Evolutionary conservation across 257 asterid species (phyloP).

Genomic region (Handroanthus guayacan): DNA sequence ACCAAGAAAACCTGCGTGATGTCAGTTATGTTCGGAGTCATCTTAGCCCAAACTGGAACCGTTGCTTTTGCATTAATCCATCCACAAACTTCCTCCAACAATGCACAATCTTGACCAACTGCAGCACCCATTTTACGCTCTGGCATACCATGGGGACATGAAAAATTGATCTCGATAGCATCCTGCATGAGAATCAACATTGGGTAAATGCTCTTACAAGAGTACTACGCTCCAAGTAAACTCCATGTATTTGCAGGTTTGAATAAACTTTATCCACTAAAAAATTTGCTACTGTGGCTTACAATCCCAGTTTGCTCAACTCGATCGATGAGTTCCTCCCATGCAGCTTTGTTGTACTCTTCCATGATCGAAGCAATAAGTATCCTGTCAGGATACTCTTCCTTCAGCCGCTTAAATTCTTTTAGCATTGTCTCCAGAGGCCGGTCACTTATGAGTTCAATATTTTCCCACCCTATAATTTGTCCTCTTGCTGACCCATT

Average conservation of each 20-base stretch:
- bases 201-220: constrained; percentile 12
- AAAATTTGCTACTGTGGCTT: constrained; percentile 42
- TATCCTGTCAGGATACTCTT: constrained; percentile 90
- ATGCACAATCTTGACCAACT: constrained; percentile 91
- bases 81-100: constrained; percentile 89
- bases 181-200: constrained; percentile 55
- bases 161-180: constrained; percentile 87
- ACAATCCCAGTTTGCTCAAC: constrained; percentile 92
- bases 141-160: constrained; percentile 99
- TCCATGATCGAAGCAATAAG: constrained; percentile 99
- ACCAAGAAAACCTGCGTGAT: constrained; percentile 65
- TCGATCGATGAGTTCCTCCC: constrained; percentile 93
- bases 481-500: constrained; percentile 90
- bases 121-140: constrained; percentile 99
- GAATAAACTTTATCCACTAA: constrained; percentile 11
- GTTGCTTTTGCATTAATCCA: constrained; percentile 94
- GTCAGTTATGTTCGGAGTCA: constrained; percentile 96
- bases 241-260: constrained; percentile 1
- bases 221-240: not conserved
- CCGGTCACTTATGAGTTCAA: constrained; percentile 93
- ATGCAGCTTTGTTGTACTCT: constrained; percentile 84
- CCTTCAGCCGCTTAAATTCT: constrained; percentile 82
- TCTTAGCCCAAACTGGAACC: constrained; percentile 98
- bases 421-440: constrained; percentile 91
- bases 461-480: constrained; percentile 94